Base-by-base conservation (phyloP, 768 basidiomycete species). In the Tulasnella calospora region DNA sequence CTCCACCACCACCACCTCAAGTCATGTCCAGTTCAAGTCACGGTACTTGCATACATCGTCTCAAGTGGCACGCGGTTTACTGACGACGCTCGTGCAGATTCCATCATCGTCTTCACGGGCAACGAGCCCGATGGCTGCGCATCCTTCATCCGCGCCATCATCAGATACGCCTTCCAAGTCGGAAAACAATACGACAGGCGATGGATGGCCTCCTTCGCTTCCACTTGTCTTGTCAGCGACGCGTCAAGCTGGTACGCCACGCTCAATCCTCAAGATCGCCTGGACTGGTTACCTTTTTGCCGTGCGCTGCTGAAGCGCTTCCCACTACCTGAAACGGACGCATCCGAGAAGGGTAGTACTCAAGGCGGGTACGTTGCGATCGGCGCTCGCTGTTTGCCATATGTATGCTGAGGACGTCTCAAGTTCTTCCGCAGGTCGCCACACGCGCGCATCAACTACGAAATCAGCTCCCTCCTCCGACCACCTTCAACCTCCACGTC, bases 41-140 rank as follows among this genome's bases (percentile, higher is more conserved):
- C 2, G 57, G 57, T 61, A 27, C 57, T 3, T n/a, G 17, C 23
- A 21, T 61, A 2, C 57, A 13, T 61, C 57, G 3, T 19, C 57
- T 61, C 57, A 30, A 10, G 6, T 3, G 6, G 3, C 4, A 12
- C 57, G 6, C 57, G 5, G 57, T 21, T 19, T 3, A 61, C 57
- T 9, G 2, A 10, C 8, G 10, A n/a, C 57, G n/a, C 23, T 3
- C 23, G 9, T 21, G 23, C 57, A 61, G 57, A 61, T 21, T 27
- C 57, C 8, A 61, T 61, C 17, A 61, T 61, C 57, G 27, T 61
- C 57, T 61, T 61, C 57, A 27, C 57, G 57, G 57, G 57, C n/a
- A 61, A 61, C 57, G 57, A 61, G 57, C 57, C 57, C 57, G 57
- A 61, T 13, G 57, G 57, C 57, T 61, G 57, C 57, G 57, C 30